phyloP scores from a whole-genome alignment of 306 rosid genomes.

The Luffa acutangula region DNA sequence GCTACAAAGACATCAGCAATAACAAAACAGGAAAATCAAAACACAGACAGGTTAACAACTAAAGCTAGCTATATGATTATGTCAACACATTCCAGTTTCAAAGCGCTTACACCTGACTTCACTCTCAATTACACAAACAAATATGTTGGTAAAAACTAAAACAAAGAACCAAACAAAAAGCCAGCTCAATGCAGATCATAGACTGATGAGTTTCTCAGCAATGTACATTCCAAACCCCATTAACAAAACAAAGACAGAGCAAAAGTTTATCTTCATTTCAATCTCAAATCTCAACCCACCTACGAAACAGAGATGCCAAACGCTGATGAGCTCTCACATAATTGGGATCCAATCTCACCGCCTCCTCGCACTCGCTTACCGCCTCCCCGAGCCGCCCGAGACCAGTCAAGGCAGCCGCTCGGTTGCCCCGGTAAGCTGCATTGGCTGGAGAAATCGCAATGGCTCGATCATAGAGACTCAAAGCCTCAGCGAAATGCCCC shows the following conservation, averaged over 20 bases:
- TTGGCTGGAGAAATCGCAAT: slow-evolving; percentile 59
- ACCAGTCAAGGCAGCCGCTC: slow-evolving; percentile 82
- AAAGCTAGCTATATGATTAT: not conserved
- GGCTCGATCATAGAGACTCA: slow-evolving; percentile 71
- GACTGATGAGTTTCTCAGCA: not conserved
- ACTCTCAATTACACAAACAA: not conserved
- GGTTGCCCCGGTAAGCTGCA: slow-evolving; percentile 69
- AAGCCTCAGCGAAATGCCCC: slow-evolving; percentile 67
- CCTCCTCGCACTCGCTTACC: slow-evolving; percentile 75
- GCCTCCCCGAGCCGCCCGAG: slow-evolving; percentile 67
- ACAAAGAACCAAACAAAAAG: not conserved
- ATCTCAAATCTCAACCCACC: slow-evolving; percentile 34
- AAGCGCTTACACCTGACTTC: not conserved
- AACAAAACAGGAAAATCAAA: not conserved
- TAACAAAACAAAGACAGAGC: not conserved
- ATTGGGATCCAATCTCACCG: slow-evolving; percentile 74
- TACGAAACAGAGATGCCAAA: slow-evolving; percentile 59
- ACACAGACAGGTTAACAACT: not conserved
- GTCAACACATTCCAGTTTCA: not conserved
- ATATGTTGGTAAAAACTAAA: not conserved
- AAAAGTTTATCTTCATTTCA: not conserved
- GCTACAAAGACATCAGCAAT: not conserved
- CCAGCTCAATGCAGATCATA: not conserved
- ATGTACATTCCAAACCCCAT: not conserved
- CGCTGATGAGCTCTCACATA: slow-evolving; percentile 84